Percentiles rank a stretch among this genome's conserved stretches.
Conservation (phyloP, 2,329 filamentous ascomycete genomes). For the Colletotrichum tanaceti region DNA sequence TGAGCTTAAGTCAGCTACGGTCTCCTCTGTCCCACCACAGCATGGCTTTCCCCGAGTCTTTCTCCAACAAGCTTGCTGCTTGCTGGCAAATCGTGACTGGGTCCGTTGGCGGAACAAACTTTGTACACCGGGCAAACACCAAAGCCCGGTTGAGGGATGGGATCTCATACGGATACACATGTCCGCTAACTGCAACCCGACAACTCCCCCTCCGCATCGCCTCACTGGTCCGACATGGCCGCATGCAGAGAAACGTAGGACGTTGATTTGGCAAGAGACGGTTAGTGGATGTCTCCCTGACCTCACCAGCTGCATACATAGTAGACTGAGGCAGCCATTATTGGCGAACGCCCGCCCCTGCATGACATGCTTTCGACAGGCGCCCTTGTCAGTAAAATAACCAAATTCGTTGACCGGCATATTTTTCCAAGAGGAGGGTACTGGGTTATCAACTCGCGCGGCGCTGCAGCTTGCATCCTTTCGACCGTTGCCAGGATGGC, state of each 20-base stretch:
- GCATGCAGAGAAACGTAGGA: conserved; percentile 38
- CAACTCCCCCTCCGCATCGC: conserved; percentile 23
- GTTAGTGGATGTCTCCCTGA: conserved; percentile 25
- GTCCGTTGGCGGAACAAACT: conserved; percentile 16
- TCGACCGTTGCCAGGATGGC: conserved; percentile 14
- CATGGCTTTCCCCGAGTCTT: conserved; percentile 6
- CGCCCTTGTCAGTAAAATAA: conserved; percentile 29
- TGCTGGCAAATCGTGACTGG: conserved; percentile 18
- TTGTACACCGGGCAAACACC: conserved; percentile 10
- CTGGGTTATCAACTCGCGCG: conserved; percentile 23
- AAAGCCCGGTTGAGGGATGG: conserved; percentile 32
- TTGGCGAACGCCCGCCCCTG: conserved; percentile 26
- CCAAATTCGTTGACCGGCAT: conserved; percentile 37
- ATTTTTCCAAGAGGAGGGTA: conserved; percentile 27
- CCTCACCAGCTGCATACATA: conserved; percentile 38
- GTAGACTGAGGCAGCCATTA: conserved; percentile 22
- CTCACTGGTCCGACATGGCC: conserved; percentile 21
- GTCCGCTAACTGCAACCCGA: conserved; percentile 9
- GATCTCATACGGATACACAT: conserved; percentile 21
- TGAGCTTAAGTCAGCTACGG: conserved; percentile 36
- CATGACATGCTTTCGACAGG: conserved; percentile 28
- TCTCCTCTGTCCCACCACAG: conserved; percentile 33
- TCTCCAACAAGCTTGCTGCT: conserved; percentile 21
- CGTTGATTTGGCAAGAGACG: conserved; percentile 35
- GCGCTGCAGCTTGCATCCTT: conserved; percentile 21